Base-by-base conservation (phyloP, 495 filamentous ascomycete genomes). In the Xylaria curta region DNA sequence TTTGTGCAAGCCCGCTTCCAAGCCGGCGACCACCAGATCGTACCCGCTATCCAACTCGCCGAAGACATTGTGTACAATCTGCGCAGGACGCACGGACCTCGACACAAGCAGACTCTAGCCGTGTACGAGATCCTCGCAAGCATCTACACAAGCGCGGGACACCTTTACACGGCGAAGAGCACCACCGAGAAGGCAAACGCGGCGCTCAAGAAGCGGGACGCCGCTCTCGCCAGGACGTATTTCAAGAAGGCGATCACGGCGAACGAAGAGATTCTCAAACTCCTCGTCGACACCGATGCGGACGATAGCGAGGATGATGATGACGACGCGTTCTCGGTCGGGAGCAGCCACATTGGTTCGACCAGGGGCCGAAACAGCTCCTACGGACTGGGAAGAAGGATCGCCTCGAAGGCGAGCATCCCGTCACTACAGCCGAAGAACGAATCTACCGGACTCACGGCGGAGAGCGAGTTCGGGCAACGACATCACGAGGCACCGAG, bases 11-110 rank as follows among this genome's bases (percentile, higher is more conserved):
- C 82, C 2, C 83, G 83, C 9, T 86, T 85, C 79, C 82, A 81
- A 59, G 81, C 80, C 63, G 82, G 81, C 40, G 72, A 70, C 64
- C 56, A 47, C 36, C 62, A 73, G 10, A 75, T 75, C 2, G 4
- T 67, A 4, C 49, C 65, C 10, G 82, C 86, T 9, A 86, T 85
- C 66, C 81, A 83, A 61, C 79, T 88, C 0, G 83, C 83, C 71
- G 83, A 83, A 42, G 86, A 88, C 73, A 87, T 88, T 69, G 84
- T 84, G 73, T 88, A 88, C 78, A 88, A 88, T 59, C 79, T 88
- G 51, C 85, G 84, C n/a, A 84, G 87, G 58, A 85, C 85, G 1
- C 86, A 84, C 80, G 85, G 85, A 5, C 82, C 81, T 38, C 81
- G 80, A 4, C 83, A 88, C 70, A 77, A 75, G 5, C 79, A 84